Base-by-base conservation (phyloP, 352 stramenopile genomes). In the Poterioochromonas sp. region DNA sequence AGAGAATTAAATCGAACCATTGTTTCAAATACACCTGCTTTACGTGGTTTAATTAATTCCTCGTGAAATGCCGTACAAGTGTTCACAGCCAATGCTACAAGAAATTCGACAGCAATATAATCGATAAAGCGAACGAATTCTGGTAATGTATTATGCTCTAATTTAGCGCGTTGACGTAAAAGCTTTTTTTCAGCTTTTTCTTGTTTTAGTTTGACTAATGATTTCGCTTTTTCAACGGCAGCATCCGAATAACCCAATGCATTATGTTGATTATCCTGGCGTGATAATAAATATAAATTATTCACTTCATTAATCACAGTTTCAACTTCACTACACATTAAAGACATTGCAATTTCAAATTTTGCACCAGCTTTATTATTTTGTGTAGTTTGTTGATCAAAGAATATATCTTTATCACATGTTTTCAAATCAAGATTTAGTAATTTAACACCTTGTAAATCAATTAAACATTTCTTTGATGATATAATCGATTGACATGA, bases 101-200 rank as follows among this genome's bases (percentile, higher is more conserved):
- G 85, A 78, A 88, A 94, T 79, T 97, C 92, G 29, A 95, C 90
- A 0, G 87, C 87, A 0, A 97, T 86, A 76, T 96, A 96, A 80
- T 97, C 93, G 15, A 95, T 87, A 0, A 96, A 84, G 1, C 93
- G 90, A 71, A 97, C 95, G 29, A 97, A 93, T 65, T 95, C 89
- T 20, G 88, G 85, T 58, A 97, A 92, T 88, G 94, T 94, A 1
- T 81, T 81, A 2, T 88, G 88, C 77, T 97, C 93, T 78, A 94
- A 86, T 0, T 86, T 88, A 0, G 92, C 93, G 34, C 90, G 86
- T 65, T 89, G 88, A 68, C 94, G 87, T 20, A 94, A 83, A 65
- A 89, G 89, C 5, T 85, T 85, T 26, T 90, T 85, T 65, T 94
- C 87, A 8, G 69, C 69, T n/a, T 92, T 88, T 71, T 96, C 92